Base-by-base conservation (phyloP, 148 eudicot genomes). In the Rhododendron simsii region DNA sequence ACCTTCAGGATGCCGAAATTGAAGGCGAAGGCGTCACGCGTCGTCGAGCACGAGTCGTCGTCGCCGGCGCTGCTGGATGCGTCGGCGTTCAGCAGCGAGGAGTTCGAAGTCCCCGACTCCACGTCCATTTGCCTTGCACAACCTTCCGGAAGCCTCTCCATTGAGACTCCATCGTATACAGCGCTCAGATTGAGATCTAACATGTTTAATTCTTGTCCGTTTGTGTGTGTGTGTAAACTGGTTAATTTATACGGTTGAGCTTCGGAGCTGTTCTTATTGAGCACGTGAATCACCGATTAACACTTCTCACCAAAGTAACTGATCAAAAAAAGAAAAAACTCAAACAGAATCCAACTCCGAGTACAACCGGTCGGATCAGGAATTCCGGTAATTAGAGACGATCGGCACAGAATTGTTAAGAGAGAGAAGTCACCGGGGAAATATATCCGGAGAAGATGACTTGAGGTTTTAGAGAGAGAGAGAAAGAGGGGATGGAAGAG, bases 81-180 rank as follows among this genome's bases (percentile, higher is more conserved):
- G 2, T 84, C 92, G 57, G 86, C 90, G 79, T 88, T 91, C 85
- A 90, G 87, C 35, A 87, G 65, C n/a, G 91, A 91, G 10, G 93
- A 90, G 59, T 86, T 84, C 33, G 91, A 90, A 13, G 89, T 87
- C 5, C 89, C 91, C 15, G 91, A 88, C 65, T 82, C 90, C 15
- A 67, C 74, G 37, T 89, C 87, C 77, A 86, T 84, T 69, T 81
- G 85, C 14, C 73, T 81, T 30, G 81, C 87, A 3, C 84, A 73
- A 3, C 86, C 81, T 35, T 84, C 81, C 2, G 69, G 39, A 51
- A 76, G 8, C 41, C n/a, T 84, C 51, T 48, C 81, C 35, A 9
- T 10, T 2, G 69, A 84, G 71, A 7, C 39, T 55, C 55, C 86
- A 16, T 55, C 15, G 81, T 14, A 9, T 1, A 53, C 69, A n/a